Base-by-base conservation (phyloP, 108 stramenopile species). In the Mediolabrus comicus region DNA sequence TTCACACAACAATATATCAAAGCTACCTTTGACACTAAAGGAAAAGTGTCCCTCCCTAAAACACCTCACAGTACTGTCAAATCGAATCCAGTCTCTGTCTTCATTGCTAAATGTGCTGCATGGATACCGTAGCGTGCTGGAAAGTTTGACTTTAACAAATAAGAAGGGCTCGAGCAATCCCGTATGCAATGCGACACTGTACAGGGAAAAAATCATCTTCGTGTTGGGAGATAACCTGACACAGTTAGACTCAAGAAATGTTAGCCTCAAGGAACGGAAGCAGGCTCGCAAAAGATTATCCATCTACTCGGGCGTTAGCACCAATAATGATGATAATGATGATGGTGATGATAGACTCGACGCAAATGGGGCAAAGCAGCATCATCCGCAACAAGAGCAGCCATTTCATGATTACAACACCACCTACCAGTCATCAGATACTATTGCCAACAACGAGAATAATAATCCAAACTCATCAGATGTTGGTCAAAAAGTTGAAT, bases 141-240 rank as follows among this genome's bases (percentile, higher is more conserved):
- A 71, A 26, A 41, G 34, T 35, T 10, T 71, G 26, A 24, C 55
- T 16, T 65, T 78, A 13, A 29, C 26, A 49, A 46, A 62, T 35
- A 39, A 43, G 3, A 69, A 25, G 25, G 49, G 49, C 16, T 19
- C 52, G 29, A 77, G 58, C 59, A 79, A 79, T 52, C 65, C 70
- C 14, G 66, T 79, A 0, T 72, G 71, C 56, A 38, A 27, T 16
- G 72, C 53, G 43, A 36, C 51, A 22, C 43, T 71, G 30, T 79
- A 72, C 43, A 51, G 78, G 11, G 78, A 72, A 56, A 79, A 79
- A 41, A 33, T 79, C 0, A 55, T 79, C 3, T 79, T 79, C n/a
- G 55, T 79, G 7, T 33, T 71, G 25, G 77, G 77, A 25, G 14
- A 26, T 29, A 30, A 19, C 10, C 29, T 71, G 28, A 2, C 5